Evolutionary conservation across 495 filamentous ascomycete species (phyloP).

Genomic region (Cetradonia linearis): DNA sequence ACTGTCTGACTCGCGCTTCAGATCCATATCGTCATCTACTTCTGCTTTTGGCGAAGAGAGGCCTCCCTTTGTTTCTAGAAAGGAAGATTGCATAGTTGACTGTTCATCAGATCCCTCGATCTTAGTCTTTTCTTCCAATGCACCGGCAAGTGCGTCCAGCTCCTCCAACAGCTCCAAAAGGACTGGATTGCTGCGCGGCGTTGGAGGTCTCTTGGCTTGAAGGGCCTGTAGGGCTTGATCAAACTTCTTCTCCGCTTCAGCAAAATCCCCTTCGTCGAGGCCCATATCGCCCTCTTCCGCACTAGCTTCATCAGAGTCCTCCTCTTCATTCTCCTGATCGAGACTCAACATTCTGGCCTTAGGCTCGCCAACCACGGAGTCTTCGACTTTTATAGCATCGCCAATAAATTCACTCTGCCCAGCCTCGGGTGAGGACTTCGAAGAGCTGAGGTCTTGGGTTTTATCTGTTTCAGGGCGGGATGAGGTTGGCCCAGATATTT

Average conservation of each 20-base stretch:
- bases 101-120: constrained; percentile 27
- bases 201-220: constrained; percentile 37
- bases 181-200: constrained; percentile 37
- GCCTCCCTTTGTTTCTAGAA: constrained; percentile 20
- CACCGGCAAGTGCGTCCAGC: constrained; percentile 37
- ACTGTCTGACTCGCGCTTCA: constrained; percentile 10
- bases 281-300: constrained; percentile 23
- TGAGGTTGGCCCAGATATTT: background rate
- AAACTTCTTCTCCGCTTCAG: constrained; percentile 39
- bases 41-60: constrained; percentile 20
- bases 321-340: constrained; percentile 16
- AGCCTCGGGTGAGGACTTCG: background rate
- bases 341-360: constrained; percentile 6
- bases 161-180: constrained; percentile 37
- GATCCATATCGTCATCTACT: constrained; percentile 20
- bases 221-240: constrained; percentile 39
- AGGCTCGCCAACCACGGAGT: constrained; percentile 5
- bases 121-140: constrained; percentile 25
- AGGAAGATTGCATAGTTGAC: constrained; percentile 21
- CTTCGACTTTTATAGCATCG: constrained; percentile 7
- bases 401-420: background rate
- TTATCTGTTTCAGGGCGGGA: constrained; percentile 3
- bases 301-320: constrained; percentile 17
- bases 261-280: constrained; percentile 42
- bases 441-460: constrained; percentile 4